These are phyloP conservation scores for Huntiella abstrusa DNA, from an alignment of 2,329 filamentous ascomycete species.

Conservation along the genomic window DNA sequence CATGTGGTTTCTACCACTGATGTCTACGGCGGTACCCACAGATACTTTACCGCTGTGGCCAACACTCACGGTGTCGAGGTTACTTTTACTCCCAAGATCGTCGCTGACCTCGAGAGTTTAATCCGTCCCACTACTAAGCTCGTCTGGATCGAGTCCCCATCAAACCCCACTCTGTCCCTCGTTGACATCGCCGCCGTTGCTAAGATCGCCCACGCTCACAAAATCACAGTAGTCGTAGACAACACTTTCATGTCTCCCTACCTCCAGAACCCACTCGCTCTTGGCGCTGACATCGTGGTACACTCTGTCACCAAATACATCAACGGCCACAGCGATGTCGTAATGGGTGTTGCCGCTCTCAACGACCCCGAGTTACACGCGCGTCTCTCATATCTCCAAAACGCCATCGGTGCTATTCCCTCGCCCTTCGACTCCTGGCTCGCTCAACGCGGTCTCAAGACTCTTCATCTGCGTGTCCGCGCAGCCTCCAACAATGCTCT, in stretches of 20 bases:
- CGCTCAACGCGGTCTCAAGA: conserved; percentile 91
- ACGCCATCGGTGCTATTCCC: conserved; percentile 89
- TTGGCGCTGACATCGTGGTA: conserved; percentile 90
- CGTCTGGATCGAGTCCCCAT: conserved; percentile 92
- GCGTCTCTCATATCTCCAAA: conserved; percentile 78
- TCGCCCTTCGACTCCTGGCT: conserved; percentile 96
- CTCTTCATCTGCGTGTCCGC: conserved; percentile 75
- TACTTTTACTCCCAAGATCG: conserved; percentile 84
- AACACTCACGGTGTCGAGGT: conserved; percentile 85
- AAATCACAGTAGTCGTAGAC: conserved; percentile 92
- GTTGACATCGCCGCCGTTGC: conserved; percentile 85
- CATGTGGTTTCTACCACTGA: conserved; percentile 95
- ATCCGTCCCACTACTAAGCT: conserved; percentile 81
- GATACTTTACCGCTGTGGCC: conserved; percentile 97
- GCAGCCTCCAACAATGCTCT: conserved; percentile 72
- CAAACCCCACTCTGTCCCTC: conserved; percentile 80
- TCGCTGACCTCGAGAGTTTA: conserved; percentile 66
- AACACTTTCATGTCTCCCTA: conserved; percentile 97
- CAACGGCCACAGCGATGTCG: conserved; percentile 89
- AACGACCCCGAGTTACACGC: conserved; percentile 65
- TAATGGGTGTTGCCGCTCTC: conserved; percentile 94
- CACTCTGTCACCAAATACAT: conserved; percentile 99
- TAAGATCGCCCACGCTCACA: conserved; percentile 64
- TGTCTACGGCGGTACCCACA: conserved; percentile 93
- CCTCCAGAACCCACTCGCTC: conserved; percentile 86